phyloP scores from a whole-genome alignment of 2,329 filamentous ascomycete genomes.

The Triangularia setosa region DNA sequence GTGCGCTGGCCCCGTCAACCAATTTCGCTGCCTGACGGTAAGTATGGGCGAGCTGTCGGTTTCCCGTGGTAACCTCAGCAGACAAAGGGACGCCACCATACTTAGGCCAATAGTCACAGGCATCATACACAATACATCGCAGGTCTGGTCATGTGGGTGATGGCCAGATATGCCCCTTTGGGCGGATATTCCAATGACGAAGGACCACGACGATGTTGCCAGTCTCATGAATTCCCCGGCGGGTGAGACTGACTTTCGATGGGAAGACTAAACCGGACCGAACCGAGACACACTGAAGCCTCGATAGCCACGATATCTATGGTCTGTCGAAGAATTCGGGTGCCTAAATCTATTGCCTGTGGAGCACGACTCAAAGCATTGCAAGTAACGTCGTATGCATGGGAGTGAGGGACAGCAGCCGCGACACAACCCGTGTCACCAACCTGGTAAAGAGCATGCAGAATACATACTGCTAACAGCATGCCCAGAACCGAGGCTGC shows the following conservation, averaged over 20 bases:
- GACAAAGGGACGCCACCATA: not conserved
- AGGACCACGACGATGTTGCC: not conserved
- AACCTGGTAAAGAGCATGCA: not conserved
- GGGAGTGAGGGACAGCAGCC: not conserved
- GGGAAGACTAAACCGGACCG: not conserved
- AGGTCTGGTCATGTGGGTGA: too few relatives aligned
- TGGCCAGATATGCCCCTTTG: too few relatives aligned
- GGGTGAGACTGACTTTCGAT: too few relatives aligned
- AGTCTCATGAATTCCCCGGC: not conserved
- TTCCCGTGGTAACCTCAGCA: not conserved
- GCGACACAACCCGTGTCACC: not conserved
- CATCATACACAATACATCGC: not conserved
- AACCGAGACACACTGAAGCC: not conserved
- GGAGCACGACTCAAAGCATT: not conserved
- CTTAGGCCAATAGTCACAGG: not conserved
- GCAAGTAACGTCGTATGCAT: slow-evolving; percentile 2
- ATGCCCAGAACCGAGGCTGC: not conserved
- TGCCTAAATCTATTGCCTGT: not conserved
- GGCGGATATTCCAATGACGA: too few relatives aligned
- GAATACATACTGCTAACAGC: not conserved
- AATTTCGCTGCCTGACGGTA: not conserved
- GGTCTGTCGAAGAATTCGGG: not conserved
- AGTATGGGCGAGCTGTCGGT: too few relatives aligned
- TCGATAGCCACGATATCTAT: not conserved
- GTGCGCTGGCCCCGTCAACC: not conserved